Conservation (phyloP, 2,329 filamentous ascomycete species). For the Calycina marina region DNA sequence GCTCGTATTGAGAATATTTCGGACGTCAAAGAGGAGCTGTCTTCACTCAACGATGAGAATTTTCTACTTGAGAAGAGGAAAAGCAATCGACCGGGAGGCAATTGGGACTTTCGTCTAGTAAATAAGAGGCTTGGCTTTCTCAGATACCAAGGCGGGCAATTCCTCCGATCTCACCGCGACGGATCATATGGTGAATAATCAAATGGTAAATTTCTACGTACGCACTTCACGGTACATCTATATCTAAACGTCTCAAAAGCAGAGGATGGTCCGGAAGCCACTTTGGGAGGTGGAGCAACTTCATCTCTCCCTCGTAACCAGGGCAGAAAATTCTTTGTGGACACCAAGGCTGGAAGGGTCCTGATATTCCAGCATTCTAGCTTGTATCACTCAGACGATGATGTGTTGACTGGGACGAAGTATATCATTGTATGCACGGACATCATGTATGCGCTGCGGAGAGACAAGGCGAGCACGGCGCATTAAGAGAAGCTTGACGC, state of each 20-base stretch:
- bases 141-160: constrained; percentile 56
- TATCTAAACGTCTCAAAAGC: constrained; percentile 36
- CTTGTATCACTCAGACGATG: constrained; percentile 38
- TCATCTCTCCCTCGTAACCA: constrained; percentile 33
- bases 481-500: too few relatives aligned
- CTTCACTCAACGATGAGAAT: constrained; percentile 18
- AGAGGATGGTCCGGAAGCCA: constrained; percentile 24
- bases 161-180: constrained; percentile 35
- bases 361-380: constrained; percentile 42
- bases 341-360: constrained; percentile 41
- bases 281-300: constrained; percentile 33
- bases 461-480: too few relatives aligned
- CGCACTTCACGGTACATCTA: constrained; percentile 39
- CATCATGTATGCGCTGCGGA: constrained; percentile 30
- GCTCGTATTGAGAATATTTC: constrained; percentile 35
- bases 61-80: not conserved
- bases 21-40: constrained; percentile 28
- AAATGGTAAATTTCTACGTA: constrained; percentile 10
- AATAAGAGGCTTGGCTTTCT: constrained; percentile 68
- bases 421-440: constrained; percentile 43
- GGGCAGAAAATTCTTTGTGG: constrained; percentile 32
- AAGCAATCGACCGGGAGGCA: not conserved
- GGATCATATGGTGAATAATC: constrained; percentile 14
- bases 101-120: constrained; percentile 25
- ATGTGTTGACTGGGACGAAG: constrained; percentile 36